phyloP scores from a whole-genome alignment of 2,329 filamentous ascomycete species.

The Nemania sp. region DNA sequence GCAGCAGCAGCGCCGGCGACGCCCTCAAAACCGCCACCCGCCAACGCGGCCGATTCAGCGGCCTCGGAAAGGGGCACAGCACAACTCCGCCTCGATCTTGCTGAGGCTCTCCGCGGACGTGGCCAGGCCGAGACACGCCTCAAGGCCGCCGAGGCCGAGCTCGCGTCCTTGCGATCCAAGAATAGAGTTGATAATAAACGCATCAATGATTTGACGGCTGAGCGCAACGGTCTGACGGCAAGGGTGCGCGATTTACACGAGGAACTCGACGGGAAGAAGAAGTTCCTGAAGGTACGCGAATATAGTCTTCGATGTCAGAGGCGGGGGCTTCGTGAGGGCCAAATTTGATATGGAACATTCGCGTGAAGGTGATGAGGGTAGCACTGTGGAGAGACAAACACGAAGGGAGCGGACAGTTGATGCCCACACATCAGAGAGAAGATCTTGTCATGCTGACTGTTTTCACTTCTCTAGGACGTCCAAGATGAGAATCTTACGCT shows the following conservation, averaged over 20 bases:
- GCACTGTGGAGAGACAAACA: neutral
- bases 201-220: slow-evolving; percentile 64
- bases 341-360: neutral
- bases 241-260: slow-evolving; percentile 81
- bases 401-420: neutral
- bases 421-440: neutral
- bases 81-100: slow-evolving; percentile 69
- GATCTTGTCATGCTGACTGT: slow-evolving; percentile 4
- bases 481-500: slow-evolving; percentile 92
- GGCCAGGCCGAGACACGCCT: slow-evolving; percentile 68
- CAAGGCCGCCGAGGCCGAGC: slow-evolving; percentile 63
- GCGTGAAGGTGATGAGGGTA: neutral
- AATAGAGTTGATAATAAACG: slow-evolving; percentile 61
- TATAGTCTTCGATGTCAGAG: neutral
- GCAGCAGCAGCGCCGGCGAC: neutral
- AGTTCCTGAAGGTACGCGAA: slow-evolving; percentile 70
- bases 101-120: slow-evolving; percentile 75
- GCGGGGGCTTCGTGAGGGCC: slow-evolving; percentile 1
- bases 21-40: slow-evolving; percentile 36
- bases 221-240: slow-evolving; percentile 63
- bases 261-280: slow-evolving; percentile 81
- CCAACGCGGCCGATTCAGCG: slow-evolving; percentile 25
- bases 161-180: slow-evolving; percentile 64
- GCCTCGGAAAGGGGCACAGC: slow-evolving; percentile 38
- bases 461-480: slow-evolving; percentile 59